Base-by-base conservation (phyloP, 2,329 filamentous ascomycete species). In the Epichloe hybrida region DNA sequence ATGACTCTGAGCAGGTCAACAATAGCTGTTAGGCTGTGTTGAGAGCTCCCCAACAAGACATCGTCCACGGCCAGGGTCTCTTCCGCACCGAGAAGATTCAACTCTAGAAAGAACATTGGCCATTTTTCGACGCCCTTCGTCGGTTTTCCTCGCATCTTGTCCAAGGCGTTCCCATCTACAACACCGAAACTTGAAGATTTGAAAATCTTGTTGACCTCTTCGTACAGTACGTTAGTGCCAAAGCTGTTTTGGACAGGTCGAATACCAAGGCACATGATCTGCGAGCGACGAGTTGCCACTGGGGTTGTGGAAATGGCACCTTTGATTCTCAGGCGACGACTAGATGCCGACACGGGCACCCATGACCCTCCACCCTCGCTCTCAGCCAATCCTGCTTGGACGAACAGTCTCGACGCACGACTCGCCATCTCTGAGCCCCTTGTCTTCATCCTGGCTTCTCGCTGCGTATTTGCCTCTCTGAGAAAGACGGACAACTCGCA, bases 21-120 rank as follows among this genome's bases (percentile, higher is more conserved):
- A 17, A 71, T 61, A 1, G 55, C 66, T 27, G 76, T 70, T n/a
- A 88, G 55, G 12, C 69, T 69, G 39, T 68, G 71, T 1, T 70
- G 63, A 31, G 71, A 69, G 12, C 75, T 69, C 49, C 75, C 68
- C 2, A 78, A 61, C 12, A 74, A 61, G 12, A 74, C 21, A 2
- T 62, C 56, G 20, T 67, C 62, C 5, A 62, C 50, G 17, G 66
- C 63, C n/a, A 71, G 65, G 2, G 64, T 31, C n/a, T 66, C 64
- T 2, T 59, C 53, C 11, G 52, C 50, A 44, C 45, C 50, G 21
- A 50, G 51, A 39, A 75, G 59, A 2, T 72, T 68, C 37, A 95
- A 77, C 31, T 79, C 79, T n/a, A 97, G 68, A 58, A 83, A 85
- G 59, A 95, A 97, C 82, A 91, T 91, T 0, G 91, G 89, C 81